Conservation (phyloP, 2,329 filamentous ascomycete genomes). For the Verticillium dahliae region DNA sequence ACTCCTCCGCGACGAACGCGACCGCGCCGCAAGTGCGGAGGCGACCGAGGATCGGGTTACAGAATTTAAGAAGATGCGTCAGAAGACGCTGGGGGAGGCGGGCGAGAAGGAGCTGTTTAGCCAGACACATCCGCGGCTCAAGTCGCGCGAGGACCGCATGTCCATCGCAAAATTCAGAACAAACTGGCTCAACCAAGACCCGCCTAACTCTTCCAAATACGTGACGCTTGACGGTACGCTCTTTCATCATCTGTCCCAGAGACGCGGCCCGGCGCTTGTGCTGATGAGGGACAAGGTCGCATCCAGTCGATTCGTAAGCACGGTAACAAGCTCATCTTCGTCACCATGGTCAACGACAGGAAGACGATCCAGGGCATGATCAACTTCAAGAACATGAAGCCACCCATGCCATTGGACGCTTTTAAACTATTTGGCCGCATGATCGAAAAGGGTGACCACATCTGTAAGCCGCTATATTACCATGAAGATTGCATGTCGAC, state of each 20-base stretch:
- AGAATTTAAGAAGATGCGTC: slow-evolving; percentile 9
- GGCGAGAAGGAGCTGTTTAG: slow-evolving; percentile 4
- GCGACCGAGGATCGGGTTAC: slow-evolving; percentile 1
- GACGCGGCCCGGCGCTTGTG: slow-evolving; percentile 18
- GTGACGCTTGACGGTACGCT: slow-evolving; percentile 19
- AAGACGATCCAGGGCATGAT: slow-evolving; percentile 70
- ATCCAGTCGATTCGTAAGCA: slow-evolving; percentile 64
- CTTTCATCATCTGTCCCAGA: background rate
- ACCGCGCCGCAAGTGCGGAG: background rate
- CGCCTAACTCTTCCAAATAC: background rate
- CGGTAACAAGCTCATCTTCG: slow-evolving; percentile 75
- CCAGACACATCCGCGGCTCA: slow-evolving; percentile 11
- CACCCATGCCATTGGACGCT: slow-evolving; percentile 25
- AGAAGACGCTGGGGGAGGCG: slow-evolving; percentile 4
- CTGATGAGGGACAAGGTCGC: slow-evolving; percentile 49
- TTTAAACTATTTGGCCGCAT: slow-evolving; percentile 59
- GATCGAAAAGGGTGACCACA: slow-evolving; percentile 74
- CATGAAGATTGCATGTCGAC: background rate
- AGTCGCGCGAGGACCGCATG: slow-evolving; percentile 5
- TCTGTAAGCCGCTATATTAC: slow-evolving; percentile 50
- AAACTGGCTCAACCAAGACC: background rate
- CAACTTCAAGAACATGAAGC: slow-evolving; percentile 46
- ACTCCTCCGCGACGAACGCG: slow-evolving; percentile 4
- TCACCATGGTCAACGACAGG: slow-evolving; percentile 72
- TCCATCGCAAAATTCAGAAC: slow-evolving; percentile 10